A percentile compares a stretch with the other conserved stretches of the same genome.
phyloP scores from a whole-genome alignment of 345 rosid genomes.

The sweet orange (Citrus sinensis) region DVS_A1.0 CM039163.1:51209501-51210000 shows the following conservation, averaged over 20 bases:
- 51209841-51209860: slow-evolving; percentile 17
- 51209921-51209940: too few species aligned
- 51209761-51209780: background rate
- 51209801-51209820: background rate
- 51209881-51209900: slow-evolving; percentile 14
- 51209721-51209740: background rate
- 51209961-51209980: background rate
- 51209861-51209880: slow-evolving; percentile 4
- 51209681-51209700: background rate
- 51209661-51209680: background rate
- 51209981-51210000: background rate
- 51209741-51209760: background rate
- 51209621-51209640: background rate
- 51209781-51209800: background rate
- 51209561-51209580: too few species aligned
- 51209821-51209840: background rate
- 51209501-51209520: background rate
- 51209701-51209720: too few species aligned
- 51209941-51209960: too few species aligned
- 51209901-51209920: background rate
- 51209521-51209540: slow-evolving; percentile 4
- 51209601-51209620: background rate
- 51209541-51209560: background rate
- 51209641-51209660: background rate
- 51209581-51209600: background rate